Evolutionary conservation across 2,329 filamentous ascomycete species (phyloP), one percentile per base, ranked within the genome.

Genomic region (Diaporthe helianthi): DNA sequence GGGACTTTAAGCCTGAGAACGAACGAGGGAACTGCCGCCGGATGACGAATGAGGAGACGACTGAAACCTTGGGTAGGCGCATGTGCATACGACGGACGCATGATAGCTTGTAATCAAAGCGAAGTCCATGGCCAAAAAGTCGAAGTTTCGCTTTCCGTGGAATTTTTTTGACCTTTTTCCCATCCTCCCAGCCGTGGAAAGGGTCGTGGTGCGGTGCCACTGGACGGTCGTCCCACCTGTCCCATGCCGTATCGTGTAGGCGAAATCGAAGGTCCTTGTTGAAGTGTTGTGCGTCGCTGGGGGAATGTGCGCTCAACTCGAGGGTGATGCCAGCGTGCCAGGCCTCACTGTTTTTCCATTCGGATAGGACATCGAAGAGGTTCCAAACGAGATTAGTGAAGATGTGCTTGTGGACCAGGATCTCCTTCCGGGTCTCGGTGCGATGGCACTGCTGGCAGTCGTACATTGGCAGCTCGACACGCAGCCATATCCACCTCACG

Each of bases 401-500:
- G 17, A 4, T 17, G 5, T 3, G 12, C 1, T 41, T 33, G 4
- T 47, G 24, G 4, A 1, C 22, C 7, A 31, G 2, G 1, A 13
- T 4, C 1, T 46, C 38, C 38, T 31, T 6, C 4, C 10, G 17
- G 19, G 36, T 60, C 24, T 60, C 55, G 22, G 9, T 4, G 15
- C 55, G 24, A 22, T 60, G 38, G 19, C 55, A 68, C 19, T 64
- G 58, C 31, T 61, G 15, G 31, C 66, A 68, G 47, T 36, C 22
- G 12, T 68, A 52, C 46, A 49, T 41, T n/a, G 54, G 66, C n/a
- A 68, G 66, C 55, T 64, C 55, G 8, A 64, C 3, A 26, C 46
- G 33, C 46, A 68, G 44, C 54, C 44, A 68, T 58, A 68, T 44
- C 54, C 66, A 68, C 7, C 31, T 19, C 55, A 68, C 46, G 26